These are phyloP conservation scores for Achaetomium macrosporum DNA, from an alignment of 2,329 filamentous ascomycete species.

Conservation along the genomic window DNA sequence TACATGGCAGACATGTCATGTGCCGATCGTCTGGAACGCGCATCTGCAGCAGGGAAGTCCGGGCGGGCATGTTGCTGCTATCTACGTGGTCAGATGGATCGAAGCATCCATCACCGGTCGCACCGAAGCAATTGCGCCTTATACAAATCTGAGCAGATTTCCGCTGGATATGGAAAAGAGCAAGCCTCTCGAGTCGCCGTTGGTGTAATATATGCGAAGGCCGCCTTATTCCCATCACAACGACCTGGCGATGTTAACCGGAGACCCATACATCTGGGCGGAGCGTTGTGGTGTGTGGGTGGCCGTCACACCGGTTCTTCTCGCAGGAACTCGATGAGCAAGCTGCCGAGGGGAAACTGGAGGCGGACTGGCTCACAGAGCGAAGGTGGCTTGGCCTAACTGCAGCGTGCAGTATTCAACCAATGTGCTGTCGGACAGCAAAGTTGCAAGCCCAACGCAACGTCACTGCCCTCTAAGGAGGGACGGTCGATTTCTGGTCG, in stretches of 20 bases:
- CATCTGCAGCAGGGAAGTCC: neutral
- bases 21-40: neutral
- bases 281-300: neutral
- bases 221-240: no score
- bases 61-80: neutral
- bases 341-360: neutral
- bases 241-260: neutral
- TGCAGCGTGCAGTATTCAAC: neutral
- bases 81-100: no score
- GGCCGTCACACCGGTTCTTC: slow-evolving; percentile 9
- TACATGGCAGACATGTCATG: slow-evolving; percentile 15
- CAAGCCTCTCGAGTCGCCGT: no score
- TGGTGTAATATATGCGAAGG: neutral
- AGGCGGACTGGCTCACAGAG: slow-evolving; percentile 1
- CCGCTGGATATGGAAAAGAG: no score
- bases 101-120: no score
- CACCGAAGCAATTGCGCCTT: no score
- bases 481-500: neutral
- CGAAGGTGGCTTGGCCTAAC: slow-evolving; percentile 6
- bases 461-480: neutral
- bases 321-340: slow-evolving; percentile 3
- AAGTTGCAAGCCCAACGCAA: neutral
- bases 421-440: neutral
- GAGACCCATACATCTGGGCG: neutral
- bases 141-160: no score